phyloP scores from a whole-genome alignment of 345 rosid species.

The Gossypium arboreum region DNA sequence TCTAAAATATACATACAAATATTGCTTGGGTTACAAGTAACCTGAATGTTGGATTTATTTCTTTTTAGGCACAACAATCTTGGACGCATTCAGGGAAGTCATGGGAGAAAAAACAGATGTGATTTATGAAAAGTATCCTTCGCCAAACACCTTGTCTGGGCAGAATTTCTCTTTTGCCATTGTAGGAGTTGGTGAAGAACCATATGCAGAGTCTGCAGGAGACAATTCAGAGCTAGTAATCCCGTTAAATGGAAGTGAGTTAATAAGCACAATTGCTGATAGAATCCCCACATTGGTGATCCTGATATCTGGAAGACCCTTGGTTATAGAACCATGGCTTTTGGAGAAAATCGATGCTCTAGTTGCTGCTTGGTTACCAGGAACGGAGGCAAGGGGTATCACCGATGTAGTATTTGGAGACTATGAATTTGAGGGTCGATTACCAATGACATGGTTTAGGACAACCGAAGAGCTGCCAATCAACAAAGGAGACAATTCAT shows the following conservation, averaged over 20 bases:
- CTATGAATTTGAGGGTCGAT: slow-evolving; percentile 48
- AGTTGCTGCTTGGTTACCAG: slow-evolving; percentile 93
- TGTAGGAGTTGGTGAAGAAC: slow-evolving; percentile 69
- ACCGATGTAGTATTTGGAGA: slow-evolving; percentile 69
- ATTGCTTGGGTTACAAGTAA: background rate
- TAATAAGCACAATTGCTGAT: slow-evolving; percentile 48
- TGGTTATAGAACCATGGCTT: slow-evolving; percentile 51
- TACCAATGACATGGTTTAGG: slow-evolving; percentile 81
- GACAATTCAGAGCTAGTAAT: slow-evolving; percentile 55
- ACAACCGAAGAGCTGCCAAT: slow-evolving; percentile 47
- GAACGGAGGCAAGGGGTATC: slow-evolving; percentile 70
- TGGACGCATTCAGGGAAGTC: background rate
- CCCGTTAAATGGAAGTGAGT: slow-evolving; percentile 53
- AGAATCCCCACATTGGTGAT: slow-evolving; percentile 58
- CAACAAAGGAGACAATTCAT: slow-evolving; percentile 36
- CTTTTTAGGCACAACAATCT: background rate
- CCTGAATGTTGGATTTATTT: background rate
- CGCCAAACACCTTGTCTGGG: slow-evolving; percentile 41
- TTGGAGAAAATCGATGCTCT: slow-evolving; percentile 58
- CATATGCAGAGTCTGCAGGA: slow-evolving; percentile 70
- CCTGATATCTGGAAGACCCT: slow-evolving; percentile 72
- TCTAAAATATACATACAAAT: background rate
- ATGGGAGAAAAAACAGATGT: slow-evolving; percentile 63
- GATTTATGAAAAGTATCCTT: slow-evolving; percentile 48
- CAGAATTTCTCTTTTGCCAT: slow-evolving; percentile 33